Evolutionary conservation across 2,329 filamentous ascomycete genomes (phyloP).

Genomic region (Lecanoromycetidae sp.): DNA sequence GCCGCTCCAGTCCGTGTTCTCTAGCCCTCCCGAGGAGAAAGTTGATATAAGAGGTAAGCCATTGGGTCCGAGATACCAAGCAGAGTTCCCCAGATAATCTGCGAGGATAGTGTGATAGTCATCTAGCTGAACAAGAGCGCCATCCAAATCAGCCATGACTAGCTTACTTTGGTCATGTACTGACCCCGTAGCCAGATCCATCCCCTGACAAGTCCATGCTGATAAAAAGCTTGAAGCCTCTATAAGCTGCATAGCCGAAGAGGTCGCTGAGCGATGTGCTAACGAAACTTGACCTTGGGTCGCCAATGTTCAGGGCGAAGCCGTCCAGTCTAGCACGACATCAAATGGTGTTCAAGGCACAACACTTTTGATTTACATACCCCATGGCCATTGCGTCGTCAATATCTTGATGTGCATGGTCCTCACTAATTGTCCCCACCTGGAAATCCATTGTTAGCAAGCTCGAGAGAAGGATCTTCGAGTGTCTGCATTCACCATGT

Average conservation of each 20-base stretch:
- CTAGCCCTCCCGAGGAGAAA: constrained; percentile 21
- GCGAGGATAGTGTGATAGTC: constrained; percentile 17
- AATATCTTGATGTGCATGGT: constrained; percentile 21
- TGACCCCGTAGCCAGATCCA: constrained; percentile 3
- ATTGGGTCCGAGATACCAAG: constrained; percentile 24
- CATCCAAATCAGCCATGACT: no score
- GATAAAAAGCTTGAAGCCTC: constrained; percentile 28
- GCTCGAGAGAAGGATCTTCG: background rate
- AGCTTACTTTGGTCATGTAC: background rate
- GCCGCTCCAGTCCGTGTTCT: constrained; percentile 8
- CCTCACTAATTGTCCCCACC: constrained; percentile 1
- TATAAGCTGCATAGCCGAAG: constrained; percentile 23
- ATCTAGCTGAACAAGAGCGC: background rate
- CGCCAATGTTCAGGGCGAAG: constrained; percentile 28
- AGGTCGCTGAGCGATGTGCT: constrained; percentile 22
- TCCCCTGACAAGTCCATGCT: constrained; percentile 26
- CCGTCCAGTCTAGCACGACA: constrained; percentile 20
- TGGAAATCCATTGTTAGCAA: background rate
- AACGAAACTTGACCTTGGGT: constrained; percentile 21
- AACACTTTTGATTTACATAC: background rate
- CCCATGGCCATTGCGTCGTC: constrained; percentile 24
- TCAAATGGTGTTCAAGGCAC: background rate
- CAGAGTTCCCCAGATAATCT: constrained; percentile 20
- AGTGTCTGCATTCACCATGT: constrained; percentile 5
- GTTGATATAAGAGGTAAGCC: constrained; percentile 25